Evolutionary conservation across 306 rosid genomes (phyloP).

Genomic region (Prinsepia uniflora): DNA sequence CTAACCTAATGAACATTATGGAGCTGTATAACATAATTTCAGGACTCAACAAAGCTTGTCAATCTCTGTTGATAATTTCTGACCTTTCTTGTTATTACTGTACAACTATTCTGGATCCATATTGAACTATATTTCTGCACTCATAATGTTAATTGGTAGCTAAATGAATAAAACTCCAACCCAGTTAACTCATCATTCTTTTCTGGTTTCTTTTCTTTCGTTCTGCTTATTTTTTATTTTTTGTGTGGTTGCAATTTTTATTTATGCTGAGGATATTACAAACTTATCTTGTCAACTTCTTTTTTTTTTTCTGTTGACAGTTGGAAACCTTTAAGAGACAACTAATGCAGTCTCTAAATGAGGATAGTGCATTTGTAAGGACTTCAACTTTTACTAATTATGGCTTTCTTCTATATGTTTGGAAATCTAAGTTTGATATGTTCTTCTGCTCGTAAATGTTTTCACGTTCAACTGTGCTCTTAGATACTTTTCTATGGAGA

Average conservation of each 20-base stretch:
- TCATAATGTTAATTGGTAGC: too few species aligned
- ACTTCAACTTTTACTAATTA: conserved; percentile 17
- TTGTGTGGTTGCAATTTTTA: neutral
- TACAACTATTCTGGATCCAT: neutral
- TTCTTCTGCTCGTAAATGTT: conserved; percentile 3
- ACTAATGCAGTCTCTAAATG: conserved; percentile 81
- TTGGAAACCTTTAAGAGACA: conserved; percentile 90
- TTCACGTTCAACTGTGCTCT: neutral
- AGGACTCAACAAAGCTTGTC: too few species aligned
- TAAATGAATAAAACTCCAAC: neutral
- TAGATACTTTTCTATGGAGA: neutral
- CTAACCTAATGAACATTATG: neutral
- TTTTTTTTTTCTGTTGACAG: conserved; percentile 37
- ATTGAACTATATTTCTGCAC: too few species aligned
- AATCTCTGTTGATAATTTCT: too few species aligned
- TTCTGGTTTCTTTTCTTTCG: neutral
- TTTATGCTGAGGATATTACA: neutral
- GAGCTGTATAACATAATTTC: neutral
- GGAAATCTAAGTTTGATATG: conserved; percentile 14
- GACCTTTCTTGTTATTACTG: too few species aligned
- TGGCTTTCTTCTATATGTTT: neutral
- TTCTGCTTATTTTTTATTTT: conserved; percentile 6
- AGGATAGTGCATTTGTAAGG: conserved; percentile 78
- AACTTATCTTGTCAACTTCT: conserved; percentile 1
- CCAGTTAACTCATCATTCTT: neutral